These are phyloP conservation scores for Omphalotus guepiniiformis DNA, from an alignment of 768 basidiomycete genomes.

Conservation along the genomic window DNA sequence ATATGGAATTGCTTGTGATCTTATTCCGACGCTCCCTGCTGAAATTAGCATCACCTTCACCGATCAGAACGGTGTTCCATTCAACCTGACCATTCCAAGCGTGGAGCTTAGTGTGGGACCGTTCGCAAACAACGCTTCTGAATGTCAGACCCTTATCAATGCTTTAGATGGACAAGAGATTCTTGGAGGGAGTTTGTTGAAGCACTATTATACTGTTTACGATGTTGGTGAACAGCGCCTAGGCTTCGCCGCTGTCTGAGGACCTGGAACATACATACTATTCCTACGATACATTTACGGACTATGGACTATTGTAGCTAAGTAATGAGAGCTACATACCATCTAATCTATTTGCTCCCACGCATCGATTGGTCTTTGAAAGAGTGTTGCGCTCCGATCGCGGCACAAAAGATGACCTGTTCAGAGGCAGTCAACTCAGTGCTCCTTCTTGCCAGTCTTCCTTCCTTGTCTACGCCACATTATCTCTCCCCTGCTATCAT, in stretches of 20 bases:
- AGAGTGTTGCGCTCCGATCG: too few relatives aligned
- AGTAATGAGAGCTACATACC: too few relatives aligned
- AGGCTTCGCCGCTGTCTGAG: slow-evolving; percentile 50
- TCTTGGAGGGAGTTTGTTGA: slow-evolving; percentile 51
- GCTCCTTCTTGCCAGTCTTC: slow-evolving; percentile 53
- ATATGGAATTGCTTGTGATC: slow-evolving; percentile 49
- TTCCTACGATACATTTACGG: too few relatives aligned
- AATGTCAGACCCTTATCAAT: slow-evolving; percentile 57
- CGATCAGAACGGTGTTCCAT: slow-evolving; percentile 40
- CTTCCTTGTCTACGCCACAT: slow-evolving; percentile 45
- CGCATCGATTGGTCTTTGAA: too few relatives aligned
- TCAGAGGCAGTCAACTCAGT: too few relatives aligned
- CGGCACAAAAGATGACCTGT: too few relatives aligned
- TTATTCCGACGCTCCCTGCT: slow-evolving; percentile 43
- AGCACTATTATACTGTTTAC: slow-evolving; percentile 60
- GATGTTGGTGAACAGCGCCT: slow-evolving; percentile 45
- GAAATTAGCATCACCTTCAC: slow-evolving; percentile 51
- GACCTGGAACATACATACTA: too few relatives aligned
- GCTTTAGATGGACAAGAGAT: slow-evolving; percentile 49
- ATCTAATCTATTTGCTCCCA: too few relatives aligned
- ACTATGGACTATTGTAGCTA: too few relatives aligned
- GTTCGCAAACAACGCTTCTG: slow-evolving; percentile 42
- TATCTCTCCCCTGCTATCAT: slow-evolving; percentile 54
- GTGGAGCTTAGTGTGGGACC: slow-evolving; percentile 55
- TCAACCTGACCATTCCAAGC: slow-evolving; percentile 56